Evolutionary conservation across 768 basidiomycete genomes (phyloP).

Genomic region (Suillus bovinus): DNA sequence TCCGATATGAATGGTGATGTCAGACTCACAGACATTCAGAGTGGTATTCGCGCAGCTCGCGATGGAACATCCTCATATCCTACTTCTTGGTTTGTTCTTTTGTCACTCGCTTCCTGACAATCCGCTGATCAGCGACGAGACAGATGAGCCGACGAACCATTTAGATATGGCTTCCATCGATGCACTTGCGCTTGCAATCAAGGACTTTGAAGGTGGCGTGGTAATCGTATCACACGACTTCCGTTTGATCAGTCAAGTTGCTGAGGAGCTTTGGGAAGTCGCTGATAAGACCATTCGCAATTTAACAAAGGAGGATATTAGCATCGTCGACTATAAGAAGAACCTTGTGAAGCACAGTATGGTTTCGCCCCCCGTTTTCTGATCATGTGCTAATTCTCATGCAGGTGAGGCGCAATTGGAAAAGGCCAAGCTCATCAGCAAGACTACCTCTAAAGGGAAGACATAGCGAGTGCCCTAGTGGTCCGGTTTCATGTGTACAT

Average conservation of each 20-base stretch:
- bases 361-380: constrained; percentile 26
- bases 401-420: constrained; percentile 83
- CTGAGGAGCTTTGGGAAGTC: constrained; percentile 99
- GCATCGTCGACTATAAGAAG: constrained; percentile 93
- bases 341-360: constrained; percentile 77
- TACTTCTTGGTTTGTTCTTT: constrained; percentile 66
- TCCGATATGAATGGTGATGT: constrained; percentile 13
- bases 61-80: constrained; percentile 97
- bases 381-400: constrained; percentile 6
- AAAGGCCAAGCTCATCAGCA: constrained; percentile 92
- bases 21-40: constrained; percentile 37
- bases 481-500: not conserved
- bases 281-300: constrained; percentile 92
- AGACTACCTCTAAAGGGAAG: constrained; percentile 71
- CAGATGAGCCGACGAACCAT: constrained; percentile 95
- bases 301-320: constrained; percentile 87
- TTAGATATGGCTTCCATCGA: constrained; percentile 99
- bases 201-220: constrained; percentile 96
- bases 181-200: constrained; percentile 92
- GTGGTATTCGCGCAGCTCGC: constrained; percentile 96
- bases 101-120: constrained; percentile 12
- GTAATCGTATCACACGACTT: constrained; percentile 99
- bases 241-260: constrained; percentile 98
- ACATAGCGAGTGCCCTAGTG: constrained; percentile 37
- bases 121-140: constrained; percentile 15